Percentiles rank a stretch among this genome's conserved stretches.
phyloP scores from a whole-genome alignment of 371 early-diverging fungal species.

The Smittium culicis region DNA sequence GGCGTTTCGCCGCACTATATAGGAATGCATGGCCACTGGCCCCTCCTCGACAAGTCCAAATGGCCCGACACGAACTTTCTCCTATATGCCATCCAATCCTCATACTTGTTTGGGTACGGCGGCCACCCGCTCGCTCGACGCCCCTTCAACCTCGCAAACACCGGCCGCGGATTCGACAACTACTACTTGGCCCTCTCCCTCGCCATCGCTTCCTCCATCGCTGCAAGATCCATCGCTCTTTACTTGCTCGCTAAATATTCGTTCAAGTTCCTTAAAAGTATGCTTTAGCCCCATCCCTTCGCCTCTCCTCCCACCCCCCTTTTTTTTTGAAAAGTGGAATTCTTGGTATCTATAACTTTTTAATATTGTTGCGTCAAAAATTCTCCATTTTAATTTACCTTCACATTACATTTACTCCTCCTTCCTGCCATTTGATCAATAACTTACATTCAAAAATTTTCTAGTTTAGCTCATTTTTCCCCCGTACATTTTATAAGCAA shows the following conservation, averaged over 20 bases:
- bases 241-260: neutral
- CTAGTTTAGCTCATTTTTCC: too few species aligned
- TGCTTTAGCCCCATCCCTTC: neutral
- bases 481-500: too few species aligned
- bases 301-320: neutral
- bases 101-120: neutral
- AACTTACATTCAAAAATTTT: too few species aligned
- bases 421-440: too few species aligned
- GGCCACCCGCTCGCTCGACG: neutral
- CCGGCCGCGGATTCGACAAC: conserved; percentile 3
- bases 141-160: neutral
- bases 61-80: conserved; percentile 6
- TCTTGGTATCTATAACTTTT: too few species aligned
- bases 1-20: too few species aligned
- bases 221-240: neutral
- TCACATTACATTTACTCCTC: too few species aligned
- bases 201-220: neutral
- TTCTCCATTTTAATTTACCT: too few species aligned
- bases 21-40: conserved; percentile 4
- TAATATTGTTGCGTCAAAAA: too few species aligned
- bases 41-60: neutral
- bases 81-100: neutral
- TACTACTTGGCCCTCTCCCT: neutral
- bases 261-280: neutral
- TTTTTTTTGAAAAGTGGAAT: neutral